Percentiles rank a stretch among this genome's conserved stretches.
Evolutionary conservation across 768 basidiomycete genomes (phyloP).

Genomic region (Mycena belliarum): DNA sequence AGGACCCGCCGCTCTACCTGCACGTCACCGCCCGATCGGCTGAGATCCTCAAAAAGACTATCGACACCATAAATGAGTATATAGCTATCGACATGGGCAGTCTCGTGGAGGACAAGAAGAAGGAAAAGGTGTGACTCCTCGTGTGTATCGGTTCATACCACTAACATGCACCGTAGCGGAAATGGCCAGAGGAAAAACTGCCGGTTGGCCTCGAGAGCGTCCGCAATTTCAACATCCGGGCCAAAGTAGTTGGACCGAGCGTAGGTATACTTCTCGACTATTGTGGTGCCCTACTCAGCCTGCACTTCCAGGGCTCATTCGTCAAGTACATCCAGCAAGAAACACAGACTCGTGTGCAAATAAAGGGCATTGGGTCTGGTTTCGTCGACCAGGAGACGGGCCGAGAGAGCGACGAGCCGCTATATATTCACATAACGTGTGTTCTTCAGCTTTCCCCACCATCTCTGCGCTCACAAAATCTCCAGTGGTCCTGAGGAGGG

Average conservation of each 20-base stretch:
- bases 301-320: slow-evolving; percentile 73
- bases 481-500: slow-evolving; percentile 84
- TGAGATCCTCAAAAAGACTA: slow-evolving; percentile 65
- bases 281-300: neutral
- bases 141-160: neutral
- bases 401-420: slow-evolving; percentile 75
- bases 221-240: slow-evolving; percentile 95
- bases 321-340: slow-evolving; percentile 98
- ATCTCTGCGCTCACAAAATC: too few relatives aligned
- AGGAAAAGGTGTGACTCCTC: slow-evolving; percentile 62
- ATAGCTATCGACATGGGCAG: slow-evolving; percentile 76
- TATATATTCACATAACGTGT: slow-evolving; percentile 83
- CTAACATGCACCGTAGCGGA: slow-evolving; percentile 52
- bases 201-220: slow-evolving; percentile 87
- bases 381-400: slow-evolving; percentile 91
- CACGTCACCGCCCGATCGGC: slow-evolving; percentile 81
- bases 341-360: slow-evolving; percentile 94
- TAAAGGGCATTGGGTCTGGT: slow-evolving; percentile 93
- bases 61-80: slow-evolving; percentile 73
- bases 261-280: slow-evolving; percentile 45
- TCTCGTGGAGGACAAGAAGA: slow-evolving; percentile 77
- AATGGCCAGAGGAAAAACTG: slow-evolving; percentile 98
- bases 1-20: slow-evolving; percentile 90
- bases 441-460: slow-evolving; percentile 16
- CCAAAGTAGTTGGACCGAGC: slow-evolving; percentile 94